phyloP scores from a whole-genome alignment of 2,329 filamentous ascomycete species.

The Pseudogymnoascus sp. region DNA sequence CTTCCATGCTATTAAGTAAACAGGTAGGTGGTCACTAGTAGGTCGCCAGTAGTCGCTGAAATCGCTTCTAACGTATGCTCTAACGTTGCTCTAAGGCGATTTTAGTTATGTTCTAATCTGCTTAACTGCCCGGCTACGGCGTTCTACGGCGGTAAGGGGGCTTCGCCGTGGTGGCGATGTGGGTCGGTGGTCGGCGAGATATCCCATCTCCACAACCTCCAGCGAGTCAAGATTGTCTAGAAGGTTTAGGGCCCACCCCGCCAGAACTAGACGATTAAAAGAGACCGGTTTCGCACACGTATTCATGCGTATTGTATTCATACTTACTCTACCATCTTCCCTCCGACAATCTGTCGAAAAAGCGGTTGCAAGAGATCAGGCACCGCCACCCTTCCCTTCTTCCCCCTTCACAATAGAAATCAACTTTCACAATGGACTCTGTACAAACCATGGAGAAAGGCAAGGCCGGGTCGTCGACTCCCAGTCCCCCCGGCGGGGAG shows the following conservation, averaged over 20 bases:
- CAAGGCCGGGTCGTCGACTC: not conserved
- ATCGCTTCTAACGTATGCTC: not conserved
- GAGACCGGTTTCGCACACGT: conserved; percentile 1
- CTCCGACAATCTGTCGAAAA: not conserved
- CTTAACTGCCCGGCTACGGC: not conserved
- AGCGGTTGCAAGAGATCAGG: not conserved
- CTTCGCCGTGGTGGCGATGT: conserved; percentile 6
- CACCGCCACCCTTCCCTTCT: not conserved
- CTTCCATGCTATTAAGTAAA: conserved; percentile 1
- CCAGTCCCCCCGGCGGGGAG: not conserved
- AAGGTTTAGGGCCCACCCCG: conserved; percentile 2
- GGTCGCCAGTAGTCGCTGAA: not conserved
- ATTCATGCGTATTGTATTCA: not conserved
- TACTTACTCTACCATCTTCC: not conserved
- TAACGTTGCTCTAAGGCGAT: not conserved
- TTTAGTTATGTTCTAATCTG: not conserved
- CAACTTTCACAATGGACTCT: not conserved
- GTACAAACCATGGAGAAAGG: not conserved
- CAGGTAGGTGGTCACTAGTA: not conserved
- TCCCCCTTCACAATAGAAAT: not conserved
- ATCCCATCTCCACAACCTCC: not conserved
- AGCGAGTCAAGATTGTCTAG: conserved; percentile 6
- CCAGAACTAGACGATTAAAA: not conserved
- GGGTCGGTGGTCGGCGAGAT: not conserved
- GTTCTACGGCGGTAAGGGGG: not conserved